phyloP scores from a whole-genome alignment of 169 alveolate species.

The Cryptosporidium viatorum region DNA sequence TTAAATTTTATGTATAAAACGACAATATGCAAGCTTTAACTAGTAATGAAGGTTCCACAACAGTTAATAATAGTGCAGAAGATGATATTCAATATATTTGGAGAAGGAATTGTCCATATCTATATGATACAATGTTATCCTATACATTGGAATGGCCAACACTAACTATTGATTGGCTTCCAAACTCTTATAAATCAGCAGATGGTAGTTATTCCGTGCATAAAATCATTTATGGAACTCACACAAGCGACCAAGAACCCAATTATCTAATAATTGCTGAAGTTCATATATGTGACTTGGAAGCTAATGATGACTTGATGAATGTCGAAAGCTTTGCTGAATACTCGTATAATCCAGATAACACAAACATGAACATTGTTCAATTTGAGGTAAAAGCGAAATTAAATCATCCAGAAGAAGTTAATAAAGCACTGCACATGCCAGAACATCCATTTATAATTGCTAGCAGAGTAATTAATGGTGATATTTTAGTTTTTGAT shows the following conservation, averaged over 20 bases:
- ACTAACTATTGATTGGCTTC: conserved; percentile 90
- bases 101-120: conserved; percentile 95
- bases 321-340: conserved; percentile 84
- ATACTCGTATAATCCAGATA: conserved; percentile 76
- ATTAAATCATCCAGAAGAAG: conserved; percentile 75
- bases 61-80: not conserved
- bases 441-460: conserved; percentile 91
- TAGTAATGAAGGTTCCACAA: not conserved
- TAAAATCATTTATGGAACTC: conserved; percentile 92
- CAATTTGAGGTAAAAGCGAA: conserved; percentile 86
- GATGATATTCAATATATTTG: conserved; percentile 83
- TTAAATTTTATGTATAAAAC: not conserved
- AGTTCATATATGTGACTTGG: conserved; percentile 80
- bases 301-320: conserved; percentile 79
- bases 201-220: conserved; percentile 85
- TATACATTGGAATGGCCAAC: conserved; percentile 98
- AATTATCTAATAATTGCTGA: conserved; percentile 91
- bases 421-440: conserved; percentile 89
- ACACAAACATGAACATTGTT: conserved; percentile 73
- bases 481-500: conserved; percentile 91
- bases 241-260: conserved; percentile 91
- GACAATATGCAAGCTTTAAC: conserved; percentile 1
- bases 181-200: conserved; percentile 79
- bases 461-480: conserved; percentile 91
- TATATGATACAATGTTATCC: conserved; percentile 92